phyloP scores from a whole-genome alignment of 306 rosid species.

The Prinsepia uniflora region DNA sequence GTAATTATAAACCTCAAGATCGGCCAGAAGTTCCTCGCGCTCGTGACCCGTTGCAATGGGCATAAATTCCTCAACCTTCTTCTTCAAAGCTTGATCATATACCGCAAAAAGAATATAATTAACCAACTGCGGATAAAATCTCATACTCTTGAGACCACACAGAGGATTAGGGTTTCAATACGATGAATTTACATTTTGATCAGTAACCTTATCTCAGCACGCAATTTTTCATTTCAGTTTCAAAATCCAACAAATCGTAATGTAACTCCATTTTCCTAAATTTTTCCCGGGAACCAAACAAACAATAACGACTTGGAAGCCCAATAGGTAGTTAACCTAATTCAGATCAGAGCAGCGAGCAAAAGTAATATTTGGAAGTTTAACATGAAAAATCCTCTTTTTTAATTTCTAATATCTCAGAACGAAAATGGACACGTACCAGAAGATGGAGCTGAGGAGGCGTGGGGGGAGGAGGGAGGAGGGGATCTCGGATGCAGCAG shows the following conservation, averaged over 20 bases:
- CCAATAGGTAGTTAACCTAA: neutral
- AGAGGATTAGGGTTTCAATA: constrained; percentile 3
- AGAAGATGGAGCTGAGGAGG: constrained; percentile 11
- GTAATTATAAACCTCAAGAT: constrained; percentile 30
- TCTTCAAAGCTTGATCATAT: constrained; percentile 25
- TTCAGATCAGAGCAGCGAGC: neutral
- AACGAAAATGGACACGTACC: neutral
- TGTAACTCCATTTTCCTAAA: neutral
- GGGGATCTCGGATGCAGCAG: constrained; percentile 16
- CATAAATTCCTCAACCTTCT: constrained; percentile 25
- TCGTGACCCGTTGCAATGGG: constrained; percentile 42
- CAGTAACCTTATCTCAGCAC: neutral
- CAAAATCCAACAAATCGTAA: neutral
- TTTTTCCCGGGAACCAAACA: neutral
- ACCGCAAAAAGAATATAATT: neutral
- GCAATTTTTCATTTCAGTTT: neutral
- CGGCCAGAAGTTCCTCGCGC: constrained; percentile 37
- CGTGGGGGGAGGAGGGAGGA: constrained; percentile 8
- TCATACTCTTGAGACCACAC: neutral
- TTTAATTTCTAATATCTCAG: neutral
- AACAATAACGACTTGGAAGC: neutral
- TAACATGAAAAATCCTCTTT: neutral
- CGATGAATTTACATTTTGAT: neutral
- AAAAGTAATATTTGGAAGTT: neutral
- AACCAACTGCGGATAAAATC: neutral